Evolutionary conservation across 1,284 basidiomycete genomes (phyloP).

Genomic region (Tilletia indica): DNA sequence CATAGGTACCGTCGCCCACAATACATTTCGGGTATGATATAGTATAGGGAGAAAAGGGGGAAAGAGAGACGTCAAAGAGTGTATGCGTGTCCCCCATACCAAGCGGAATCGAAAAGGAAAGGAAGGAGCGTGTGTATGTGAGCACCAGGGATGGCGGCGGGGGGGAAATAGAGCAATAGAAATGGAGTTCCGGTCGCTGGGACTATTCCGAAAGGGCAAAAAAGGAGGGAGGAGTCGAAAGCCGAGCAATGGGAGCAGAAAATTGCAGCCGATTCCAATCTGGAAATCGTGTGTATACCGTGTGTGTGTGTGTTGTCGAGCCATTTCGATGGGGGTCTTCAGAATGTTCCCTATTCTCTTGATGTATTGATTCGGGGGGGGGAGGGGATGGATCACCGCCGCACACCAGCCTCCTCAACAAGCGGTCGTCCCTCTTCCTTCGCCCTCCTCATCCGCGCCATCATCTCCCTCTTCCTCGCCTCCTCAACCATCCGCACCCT

Average conservation of each 20-base stretch:
- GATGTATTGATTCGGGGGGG: background rate
- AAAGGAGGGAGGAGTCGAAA: background rate
- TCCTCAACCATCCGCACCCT: background rate
- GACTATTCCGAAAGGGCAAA: too few species aligned
- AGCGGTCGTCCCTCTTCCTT: constrained; percentile 9
- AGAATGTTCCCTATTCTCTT: too few species aligned
- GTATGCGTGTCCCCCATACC: too few species aligned
- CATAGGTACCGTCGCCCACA: too few species aligned
- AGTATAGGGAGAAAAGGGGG: background rate
- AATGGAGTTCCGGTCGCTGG: background rate
- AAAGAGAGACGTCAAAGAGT: too few species aligned
- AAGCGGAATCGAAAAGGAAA: background rate
- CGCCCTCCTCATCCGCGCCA: constrained; percentile 3
- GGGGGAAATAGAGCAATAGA: background rate
- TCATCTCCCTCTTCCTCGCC: constrained; percentile 6
- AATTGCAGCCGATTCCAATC: too few species aligned
- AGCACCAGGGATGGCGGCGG: background rate
- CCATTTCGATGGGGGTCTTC: background rate
- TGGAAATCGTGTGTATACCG: background rate
- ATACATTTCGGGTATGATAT: too few species aligned
- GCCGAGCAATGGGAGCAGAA: background rate
- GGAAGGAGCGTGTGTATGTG: background rate
- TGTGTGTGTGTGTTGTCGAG: background rate
- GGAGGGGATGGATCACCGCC: background rate
- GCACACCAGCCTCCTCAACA: constrained; percentile 5